Evolutionary conservation across 805 yeast genomes (phyloP).

Genomic region (Barnettozyma botsteinii): DNA sequence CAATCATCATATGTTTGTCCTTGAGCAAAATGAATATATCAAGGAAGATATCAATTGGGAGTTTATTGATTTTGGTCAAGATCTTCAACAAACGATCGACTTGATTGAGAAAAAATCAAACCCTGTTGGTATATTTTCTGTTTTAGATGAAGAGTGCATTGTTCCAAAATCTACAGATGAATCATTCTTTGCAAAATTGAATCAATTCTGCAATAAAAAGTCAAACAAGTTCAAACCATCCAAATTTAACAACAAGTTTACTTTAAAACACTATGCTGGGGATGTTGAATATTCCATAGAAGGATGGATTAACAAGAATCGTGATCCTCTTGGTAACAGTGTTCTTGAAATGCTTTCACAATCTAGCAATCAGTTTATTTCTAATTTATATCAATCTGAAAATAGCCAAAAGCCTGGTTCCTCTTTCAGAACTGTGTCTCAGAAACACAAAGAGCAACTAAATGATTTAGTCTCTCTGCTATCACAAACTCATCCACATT

Average conservation of each 20-base stretch:
- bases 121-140: constrained; percentile 78
- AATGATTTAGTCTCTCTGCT: constrained; percentile 64
- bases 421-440: constrained; percentile 74
- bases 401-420: constrained; percentile 28
- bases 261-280: constrained; percentile 91
- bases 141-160: constrained; percentile 91
- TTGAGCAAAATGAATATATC: constrained; percentile 93
- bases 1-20: constrained; percentile 94
- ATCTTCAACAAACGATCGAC: constrained; percentile 90
- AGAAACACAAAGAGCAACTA: constrained; percentile 83
- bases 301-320: constrained; percentile 92
- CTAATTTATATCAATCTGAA: constrained; percentile 44
- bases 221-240: constrained; percentile 64
- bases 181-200: constrained; percentile 76
- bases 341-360: constrained; percentile 53
- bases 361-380: constrained; percentile 54
- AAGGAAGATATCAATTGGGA: constrained; percentile 95
- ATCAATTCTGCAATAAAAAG: constrained; percentile 52
- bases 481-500: constrained; percentile 84
- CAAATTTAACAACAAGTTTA: constrained; percentile 69
- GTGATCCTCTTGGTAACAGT: constrained; percentile 84
- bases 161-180: constrained; percentile 85
- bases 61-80: constrained; percentile 92
- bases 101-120: constrained; percentile 71
- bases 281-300: constrained; percentile 89